Conservation (phyloP, 1,139 yeast genomes). For the Taphrina betulina region DNA sequence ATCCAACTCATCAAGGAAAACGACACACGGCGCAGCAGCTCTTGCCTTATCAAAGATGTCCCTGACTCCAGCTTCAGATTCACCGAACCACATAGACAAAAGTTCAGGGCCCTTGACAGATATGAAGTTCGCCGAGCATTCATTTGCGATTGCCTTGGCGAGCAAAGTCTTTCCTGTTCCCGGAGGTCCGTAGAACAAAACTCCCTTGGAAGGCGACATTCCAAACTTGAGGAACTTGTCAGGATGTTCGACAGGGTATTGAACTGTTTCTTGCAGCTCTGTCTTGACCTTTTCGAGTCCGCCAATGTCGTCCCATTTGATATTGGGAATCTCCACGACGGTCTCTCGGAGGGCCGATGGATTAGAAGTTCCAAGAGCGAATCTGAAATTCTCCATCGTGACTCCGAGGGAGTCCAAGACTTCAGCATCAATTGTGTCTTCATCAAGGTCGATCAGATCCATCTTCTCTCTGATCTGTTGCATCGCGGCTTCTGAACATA, state of each 20-base stretch:
- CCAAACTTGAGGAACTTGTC: conserved; percentile 98
- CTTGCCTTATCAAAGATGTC: conserved; percentile 97
- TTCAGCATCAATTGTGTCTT: conserved; percentile 97
- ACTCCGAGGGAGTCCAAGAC: conserved; percentile 94
- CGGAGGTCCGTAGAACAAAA: conserved; percentile 97
- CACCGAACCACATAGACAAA: conserved; percentile 99
- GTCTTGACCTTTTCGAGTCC: conserved; percentile 93
- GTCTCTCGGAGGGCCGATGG: conserved; percentile 99
- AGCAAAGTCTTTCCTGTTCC: conserved; percentile 98
- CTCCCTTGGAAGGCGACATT: conserved; percentile 96
- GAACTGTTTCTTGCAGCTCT: conserved; percentile 97
- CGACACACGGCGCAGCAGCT: conserved; percentile 98
- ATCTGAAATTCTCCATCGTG: conserved; percentile 97
- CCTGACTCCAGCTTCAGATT: conserved; percentile 93
- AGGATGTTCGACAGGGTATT: conserved; percentile 97
- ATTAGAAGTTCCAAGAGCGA: conserved; percentile 95
- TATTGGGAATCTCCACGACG: conserved; percentile 96
- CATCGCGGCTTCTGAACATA: conserved; percentile 99
- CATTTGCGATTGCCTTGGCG: conserved; percentile 98
- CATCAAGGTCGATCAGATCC: conserved; percentile 96
- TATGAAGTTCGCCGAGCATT: conserved; percentile 93
- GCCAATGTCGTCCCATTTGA: conserved; percentile 97
- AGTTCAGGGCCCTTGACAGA: conserved; percentile 97
- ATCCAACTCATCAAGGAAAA: conserved; percentile 94
- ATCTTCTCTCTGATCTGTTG: conserved; percentile 98